These are phyloP conservation scores for Haplosporangium sp. DNA, from an alignment of 371 early-diverging fungal genomes.

Conservation along the genomic window DNA sequence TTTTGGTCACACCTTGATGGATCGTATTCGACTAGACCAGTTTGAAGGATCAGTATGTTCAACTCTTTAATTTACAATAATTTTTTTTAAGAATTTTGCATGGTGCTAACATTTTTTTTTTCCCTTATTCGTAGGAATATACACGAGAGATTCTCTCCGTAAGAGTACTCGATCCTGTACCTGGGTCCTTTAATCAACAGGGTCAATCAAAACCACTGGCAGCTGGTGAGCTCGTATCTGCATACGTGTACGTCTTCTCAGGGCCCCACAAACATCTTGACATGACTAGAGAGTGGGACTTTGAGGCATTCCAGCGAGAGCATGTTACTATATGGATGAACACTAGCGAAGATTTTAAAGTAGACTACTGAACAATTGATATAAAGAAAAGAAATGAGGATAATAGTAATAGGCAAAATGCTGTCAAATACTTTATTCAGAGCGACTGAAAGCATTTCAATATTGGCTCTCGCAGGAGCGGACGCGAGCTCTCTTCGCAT, in stretches of 20 bases:
- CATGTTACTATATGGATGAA: slow-evolving; percentile 40
- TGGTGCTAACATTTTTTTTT: too few species aligned
- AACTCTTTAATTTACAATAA: neutral
- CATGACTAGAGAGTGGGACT: slow-evolving; percentile 37
- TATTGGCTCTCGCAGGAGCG: slow-evolving; percentile 41
- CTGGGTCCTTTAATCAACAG: slow-evolving; percentile 25
- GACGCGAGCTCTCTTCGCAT: slow-evolving; percentile 43
- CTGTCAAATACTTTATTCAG: slow-evolving; percentile 3
- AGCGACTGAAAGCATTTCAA: slow-evolving; percentile 46
- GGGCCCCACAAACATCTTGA: slow-evolving; percentile 27
- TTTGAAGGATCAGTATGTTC: slow-evolving; percentile 46
- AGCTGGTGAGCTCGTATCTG: slow-evolving; percentile 26
- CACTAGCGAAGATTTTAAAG: slow-evolving; percentile 30
- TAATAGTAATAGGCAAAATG: neutral
- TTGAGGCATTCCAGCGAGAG: slow-evolving; percentile 30
- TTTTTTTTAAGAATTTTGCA: neutral
- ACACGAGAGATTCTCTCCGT: slow-evolving; percentile 33
- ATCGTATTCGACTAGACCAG: slow-evolving; percentile 42
- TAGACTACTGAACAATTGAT: neutral
- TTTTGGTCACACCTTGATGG: slow-evolving; percentile 48
- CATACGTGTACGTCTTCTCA: slow-evolving; percentile 45
- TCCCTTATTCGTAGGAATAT: slow-evolving; percentile 31
- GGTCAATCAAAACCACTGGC: slow-evolving; percentile 13
- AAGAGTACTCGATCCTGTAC: slow-evolving; percentile 26
- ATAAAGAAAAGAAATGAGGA: neutral